These are phyloP conservation scores for Diaporthe ilicicola DNA, from an alignment of 2,329 filamentous ascomycete genomes.

Conservation along the genomic window DNA sequence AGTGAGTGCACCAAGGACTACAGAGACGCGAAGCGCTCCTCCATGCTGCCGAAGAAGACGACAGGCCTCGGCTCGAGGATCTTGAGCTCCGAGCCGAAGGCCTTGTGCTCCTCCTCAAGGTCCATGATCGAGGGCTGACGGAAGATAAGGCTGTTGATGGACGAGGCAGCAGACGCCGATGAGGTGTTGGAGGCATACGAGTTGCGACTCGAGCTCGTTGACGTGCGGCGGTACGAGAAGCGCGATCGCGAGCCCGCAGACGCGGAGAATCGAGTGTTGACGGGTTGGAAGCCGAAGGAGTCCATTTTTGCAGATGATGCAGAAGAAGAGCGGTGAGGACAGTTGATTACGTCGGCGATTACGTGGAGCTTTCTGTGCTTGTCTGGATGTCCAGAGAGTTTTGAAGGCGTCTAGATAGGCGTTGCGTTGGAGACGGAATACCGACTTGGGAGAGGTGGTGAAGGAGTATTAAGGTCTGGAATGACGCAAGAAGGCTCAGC, in stretches of 20 bases:
- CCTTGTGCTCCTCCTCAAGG: conserved; percentile 64
- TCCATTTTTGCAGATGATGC: conserved; percentile 50
- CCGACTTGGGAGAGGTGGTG: neutral
- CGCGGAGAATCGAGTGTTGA: conserved; percentile 61
- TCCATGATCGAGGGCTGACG: conserved; percentile 65
- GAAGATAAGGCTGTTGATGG: conserved; percentile 67
- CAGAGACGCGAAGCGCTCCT: conserved; percentile 64
- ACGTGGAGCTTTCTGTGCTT: neutral
- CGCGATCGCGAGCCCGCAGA: conserved; percentile 22
- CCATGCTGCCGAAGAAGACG: conserved; percentile 70
- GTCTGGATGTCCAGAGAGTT: neutral
- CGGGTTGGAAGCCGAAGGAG: conserved; percentile 57
- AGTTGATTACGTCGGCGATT: neutral
- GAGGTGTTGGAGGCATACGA: conserved; percentile 56
- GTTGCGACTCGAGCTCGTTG: conserved; percentile 53
- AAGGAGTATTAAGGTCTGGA: conserved; percentile 17
- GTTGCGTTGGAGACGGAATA: neutral
- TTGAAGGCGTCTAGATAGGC: neutral
- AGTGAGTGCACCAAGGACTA: conserved; percentile 33
- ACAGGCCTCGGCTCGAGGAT: conserved; percentile 70
- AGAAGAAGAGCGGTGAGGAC: conserved; percentile 26
- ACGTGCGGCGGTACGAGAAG: conserved; percentile 59
- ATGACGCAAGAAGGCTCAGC: conserved; percentile 34
- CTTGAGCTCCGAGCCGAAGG: conserved; percentile 60
- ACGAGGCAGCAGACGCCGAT: conserved; percentile 53